These are phyloP conservation scores for Ganoderma lingzhi DNA, from an alignment of 1,284 basidiomycete genomes.

Conservation along the genomic window DNA sequence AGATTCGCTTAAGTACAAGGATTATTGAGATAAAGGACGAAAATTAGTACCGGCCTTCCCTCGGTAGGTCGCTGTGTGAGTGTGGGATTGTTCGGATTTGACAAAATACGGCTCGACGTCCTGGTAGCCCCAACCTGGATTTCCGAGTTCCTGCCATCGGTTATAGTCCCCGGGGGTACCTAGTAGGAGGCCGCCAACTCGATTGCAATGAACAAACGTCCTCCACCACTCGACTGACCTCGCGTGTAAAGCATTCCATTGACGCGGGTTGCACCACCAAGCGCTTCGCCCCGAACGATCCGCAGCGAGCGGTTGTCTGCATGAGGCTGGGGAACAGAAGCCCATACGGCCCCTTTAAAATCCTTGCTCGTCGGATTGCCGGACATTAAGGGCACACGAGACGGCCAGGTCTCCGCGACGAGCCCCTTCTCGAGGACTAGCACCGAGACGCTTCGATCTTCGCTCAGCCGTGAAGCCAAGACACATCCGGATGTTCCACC, in stretches of 20 bases:
- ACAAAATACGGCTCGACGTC: slow-evolving; percentile 48
- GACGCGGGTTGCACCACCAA: slow-evolving; percentile 52
- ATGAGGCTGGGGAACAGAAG: slow-evolving; percentile 25
- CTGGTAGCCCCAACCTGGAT: slow-evolving; percentile 48
- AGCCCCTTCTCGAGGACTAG: slow-evolving; percentile 46
- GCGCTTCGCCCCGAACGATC: slow-evolving; percentile 47
- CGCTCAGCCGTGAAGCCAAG: slow-evolving; percentile 44
- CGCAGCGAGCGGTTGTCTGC: slow-evolving; percentile 30
- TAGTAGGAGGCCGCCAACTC: background rate
- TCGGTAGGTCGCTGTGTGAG: slow-evolving; percentile 19
- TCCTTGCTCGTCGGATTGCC: slow-evolving; percentile 31
- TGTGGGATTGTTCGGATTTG: slow-evolving; percentile 41
- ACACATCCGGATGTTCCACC: slow-evolving; percentile 48
- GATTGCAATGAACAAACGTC: background rate
- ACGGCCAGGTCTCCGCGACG: slow-evolving; percentile 43
- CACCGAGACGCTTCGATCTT: slow-evolving; percentile 36
- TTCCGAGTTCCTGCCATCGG: slow-evolving; percentile 45
- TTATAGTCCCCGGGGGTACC: slow-evolving; percentile 45
- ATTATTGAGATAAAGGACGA: background rate
- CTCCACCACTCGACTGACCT: slow-evolving; percentile 17
- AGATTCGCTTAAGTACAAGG: background rate
- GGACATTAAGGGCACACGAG: slow-evolving; percentile 46
- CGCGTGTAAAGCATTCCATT: slow-evolving; percentile 52
- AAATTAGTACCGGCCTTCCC: slow-evolving; percentile 28
- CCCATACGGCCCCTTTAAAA: slow-evolving; percentile 20